Evolutionary conservation across 1,284 basidiomycete genomes (phyloP).

Genomic region (Inonotus obliquus): DNA sequence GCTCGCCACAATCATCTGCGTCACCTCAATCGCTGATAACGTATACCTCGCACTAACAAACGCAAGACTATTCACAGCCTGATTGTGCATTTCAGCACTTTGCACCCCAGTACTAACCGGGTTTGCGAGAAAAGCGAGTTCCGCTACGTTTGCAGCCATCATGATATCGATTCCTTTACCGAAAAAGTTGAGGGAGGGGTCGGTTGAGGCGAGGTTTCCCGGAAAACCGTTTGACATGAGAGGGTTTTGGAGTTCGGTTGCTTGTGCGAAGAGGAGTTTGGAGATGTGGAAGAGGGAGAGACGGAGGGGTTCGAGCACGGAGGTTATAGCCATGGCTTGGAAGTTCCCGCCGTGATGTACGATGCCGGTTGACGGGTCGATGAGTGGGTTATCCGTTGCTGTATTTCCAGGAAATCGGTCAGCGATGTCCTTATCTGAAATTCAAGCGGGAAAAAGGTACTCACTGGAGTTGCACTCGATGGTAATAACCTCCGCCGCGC

Average conservation of each 20-base stretch:
- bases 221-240: conserved; percentile 80
- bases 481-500: conserved; percentile 58
- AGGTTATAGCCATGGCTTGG: conserved; percentile 83
- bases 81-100: conserved; percentile 85
- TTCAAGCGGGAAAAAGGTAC: conserved; percentile 28
- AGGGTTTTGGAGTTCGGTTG: conserved; percentile 80
- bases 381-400: conserved; percentile 74
- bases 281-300: conserved; percentile 79
- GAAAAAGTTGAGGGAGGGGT: conserved; percentile 81
- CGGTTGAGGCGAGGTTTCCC: conserved; percentile 73
- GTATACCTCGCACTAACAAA: conserved; percentile 79
- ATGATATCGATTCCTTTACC: conserved; percentile 85
- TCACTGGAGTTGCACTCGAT: conserved; percentile 84
- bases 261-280: conserved; percentile 79
- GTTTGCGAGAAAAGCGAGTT: conserved; percentile 80
- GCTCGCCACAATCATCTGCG: conserved; percentile 67
- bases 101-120: conserved; percentile 85
- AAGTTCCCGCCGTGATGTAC: conserved; percentile 86
- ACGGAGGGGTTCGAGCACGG: conserved; percentile 85
- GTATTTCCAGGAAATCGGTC: neutral
- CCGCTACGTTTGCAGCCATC: conserved; percentile 73
- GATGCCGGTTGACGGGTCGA: conserved; percentile 61
- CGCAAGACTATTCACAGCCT: conserved; percentile 80
- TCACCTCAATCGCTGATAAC: conserved; percentile 68
- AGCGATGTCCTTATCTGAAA: neutral